Base-by-base conservation (phyloP, 495 filamentous ascomycete genomes). In the Margaritispora aquatica region DNA sequence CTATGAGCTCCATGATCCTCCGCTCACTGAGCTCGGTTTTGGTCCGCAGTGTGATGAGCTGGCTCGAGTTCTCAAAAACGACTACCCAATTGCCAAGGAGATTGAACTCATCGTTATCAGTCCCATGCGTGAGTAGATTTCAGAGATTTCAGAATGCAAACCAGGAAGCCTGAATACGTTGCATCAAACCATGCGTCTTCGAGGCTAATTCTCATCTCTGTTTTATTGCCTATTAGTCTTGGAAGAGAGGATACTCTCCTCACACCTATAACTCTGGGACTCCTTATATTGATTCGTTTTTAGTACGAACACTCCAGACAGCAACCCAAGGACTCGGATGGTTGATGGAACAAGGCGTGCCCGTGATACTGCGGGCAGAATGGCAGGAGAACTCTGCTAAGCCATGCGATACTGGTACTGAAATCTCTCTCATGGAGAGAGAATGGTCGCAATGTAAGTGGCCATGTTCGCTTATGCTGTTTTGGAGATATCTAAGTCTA, bases 341-440 rank as follows among this genome's bases (percentile, higher is more conserved):
- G 71, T 68, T 85, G 38, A 71, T 82, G 49, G 73, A 78, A 49
- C 68, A 73, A 44, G 80, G 78, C 2, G 64, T 84, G 15, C 77
- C 75, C 26, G 72, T 84, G 21, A 66, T 75, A 20, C 75, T 80
- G 1, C 73, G 83, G 53, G 76, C 82, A 1, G 73, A 73, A 24
- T 80, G 78, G 79, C 77, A 80, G 73, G 84, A 87, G 72, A 85
- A 79, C 63, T 76, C 77, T 26, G 71, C 62, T 53, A 76, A 82
- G 52, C 80, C 76, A 15, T 87, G 83, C 68, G 84, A 85, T 62
- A 77, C 71, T 1, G 83, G 83, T 22, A 76, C 74, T 4, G 60
- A 70, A 9, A 62, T 83, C 51, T 44, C 65, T 10, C 58, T 63
- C 1, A 73, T 85, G 15, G 26, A 26, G 2, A 21, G 72, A 11